These are phyloP conservation scores for Didymellaceae sp. DNA, from an alignment of 2,329 filamentous ascomycete genomes.

Conservation along the genomic window DNA sequence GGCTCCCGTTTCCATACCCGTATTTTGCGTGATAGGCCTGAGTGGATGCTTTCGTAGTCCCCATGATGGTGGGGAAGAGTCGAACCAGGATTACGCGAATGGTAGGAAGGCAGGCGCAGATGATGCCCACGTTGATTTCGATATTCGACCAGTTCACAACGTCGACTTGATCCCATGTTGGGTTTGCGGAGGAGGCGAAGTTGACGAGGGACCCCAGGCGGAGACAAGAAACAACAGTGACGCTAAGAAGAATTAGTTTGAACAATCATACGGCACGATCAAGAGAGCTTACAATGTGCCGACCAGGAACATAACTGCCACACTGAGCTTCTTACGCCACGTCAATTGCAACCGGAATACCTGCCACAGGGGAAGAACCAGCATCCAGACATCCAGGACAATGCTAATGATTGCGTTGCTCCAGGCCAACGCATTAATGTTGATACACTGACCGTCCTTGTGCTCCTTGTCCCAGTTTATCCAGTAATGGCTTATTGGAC, in stretches of 20 bases:
- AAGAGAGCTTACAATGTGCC: conserved; percentile 46
- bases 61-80: conserved; percentile 47
- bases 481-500: conserved; percentile 45
- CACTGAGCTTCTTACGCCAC: conserved; percentile 46
- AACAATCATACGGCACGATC: conserved; percentile 36
- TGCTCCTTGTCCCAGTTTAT: conserved; percentile 35
- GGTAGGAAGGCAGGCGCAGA: conserved; percentile 55
- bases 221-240: conserved; percentile 54
- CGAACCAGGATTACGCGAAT: conserved; percentile 50
- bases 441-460: conserved; percentile 42
- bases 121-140: conserved; percentile 53
- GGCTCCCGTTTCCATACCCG: conserved; percentile 8
- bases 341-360: conserved; percentile 41
- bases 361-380: conserved; percentile 44
- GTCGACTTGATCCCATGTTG: conserved; percentile 51
- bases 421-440: conserved; percentile 44
- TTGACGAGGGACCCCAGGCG: conserved; percentile 53
- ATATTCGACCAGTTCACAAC: conserved; percentile 52
- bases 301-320: conserved; percentile 48
- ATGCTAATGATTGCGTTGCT: conserved; percentile 45
- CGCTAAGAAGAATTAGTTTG: conserved; percentile 27
- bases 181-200: conserved; percentile 52
- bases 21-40: conserved; percentile 15
- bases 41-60: conserved; percentile 33
- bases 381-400: conserved; percentile 39